Evolutionary conservation across 164 flowering plant species (phyloP).

Genomic region (Magnolia sinica): DNA sequence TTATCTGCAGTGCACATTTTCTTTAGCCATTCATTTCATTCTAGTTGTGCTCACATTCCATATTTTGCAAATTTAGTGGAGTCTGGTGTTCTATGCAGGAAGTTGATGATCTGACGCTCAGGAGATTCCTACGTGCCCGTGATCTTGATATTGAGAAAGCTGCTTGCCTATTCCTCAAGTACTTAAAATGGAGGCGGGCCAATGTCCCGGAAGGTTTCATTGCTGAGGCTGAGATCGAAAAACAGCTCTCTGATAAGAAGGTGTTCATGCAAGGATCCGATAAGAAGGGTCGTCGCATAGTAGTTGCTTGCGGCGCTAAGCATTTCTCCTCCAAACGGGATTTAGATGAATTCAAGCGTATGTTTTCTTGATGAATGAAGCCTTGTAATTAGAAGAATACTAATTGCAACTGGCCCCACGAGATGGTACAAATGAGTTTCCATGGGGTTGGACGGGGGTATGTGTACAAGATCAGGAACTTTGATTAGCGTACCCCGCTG

Average conservation of each 20-base stretch:
- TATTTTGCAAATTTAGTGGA: too few relatives aligned
- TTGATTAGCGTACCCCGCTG: not conserved
- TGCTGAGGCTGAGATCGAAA: constrained; percentile 40
- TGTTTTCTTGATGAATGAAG: not conserved
- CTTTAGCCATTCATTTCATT: too few relatives aligned
- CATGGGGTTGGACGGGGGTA: not conserved
- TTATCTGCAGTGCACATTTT: too few relatives aligned
- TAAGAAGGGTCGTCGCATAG: constrained; percentile 58
- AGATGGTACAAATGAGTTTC: not conserved
- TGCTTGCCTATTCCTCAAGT: constrained; percentile 52
- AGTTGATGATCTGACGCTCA: constrained; percentile 54
- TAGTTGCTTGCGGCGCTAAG: constrained; percentile 26
- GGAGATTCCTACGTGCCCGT: constrained; percentile 90
- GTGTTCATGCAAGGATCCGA: constrained; percentile 69
- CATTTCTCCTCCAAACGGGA: constrained; percentile 46
- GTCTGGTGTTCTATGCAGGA: constrained; percentile 34
- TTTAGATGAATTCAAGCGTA: constrained; percentile 72
- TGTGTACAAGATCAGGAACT: not conserved
- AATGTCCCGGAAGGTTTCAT: constrained; percentile 63
- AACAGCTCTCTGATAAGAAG: constrained; percentile 67
- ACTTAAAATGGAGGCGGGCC: constrained; percentile 55
- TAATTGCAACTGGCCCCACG: not conserved
- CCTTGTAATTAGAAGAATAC: not conserved
- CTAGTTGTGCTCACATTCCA: too few relatives aligned
- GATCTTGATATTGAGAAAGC: constrained; percentile 67